Conservation (phyloP, 345 rosid species). For the Gossypium bickii region DNA sequence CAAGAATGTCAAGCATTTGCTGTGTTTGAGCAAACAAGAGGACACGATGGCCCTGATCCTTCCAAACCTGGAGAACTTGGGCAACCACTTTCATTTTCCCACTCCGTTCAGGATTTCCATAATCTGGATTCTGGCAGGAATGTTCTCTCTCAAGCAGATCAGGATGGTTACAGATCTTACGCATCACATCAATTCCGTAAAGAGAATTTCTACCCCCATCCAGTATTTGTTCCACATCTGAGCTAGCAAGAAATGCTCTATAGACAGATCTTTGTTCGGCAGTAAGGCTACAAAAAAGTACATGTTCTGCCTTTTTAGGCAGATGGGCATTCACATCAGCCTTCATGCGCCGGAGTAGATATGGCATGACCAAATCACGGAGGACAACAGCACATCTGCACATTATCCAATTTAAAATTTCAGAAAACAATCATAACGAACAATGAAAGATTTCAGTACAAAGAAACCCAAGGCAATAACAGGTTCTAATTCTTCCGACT, state of each 20-base stretch:
- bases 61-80: slow-evolving; percentile 84
- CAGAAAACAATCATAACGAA: neutral
- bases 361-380: slow-evolving; percentile 96
- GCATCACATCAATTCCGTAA: slow-evolving; percentile 97
- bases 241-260: slow-evolving; percentile 95
- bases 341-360: slow-evolving; percentile 96
- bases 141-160: slow-evolving; percentile 97
- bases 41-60: slow-evolving; percentile 85
- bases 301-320: slow-evolving; percentile 89
- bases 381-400: slow-evolving; percentile 95
- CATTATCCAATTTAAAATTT: slow-evolving; percentile 17
- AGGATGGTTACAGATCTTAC: slow-evolving; percentile 98
- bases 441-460: neutral
- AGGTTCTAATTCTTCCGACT: neutral
- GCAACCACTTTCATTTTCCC: slow-evolving; percentile 92
- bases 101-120: slow-evolving; percentile 89
- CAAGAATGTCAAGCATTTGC: slow-evolving; percentile 96
- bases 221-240: slow-evolving; percentile 87
- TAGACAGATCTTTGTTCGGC: slow-evolving; percentile 77
- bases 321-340: slow-evolving; percentile 82
- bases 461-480: neutral
- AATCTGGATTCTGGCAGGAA: slow-evolving; percentile 65
- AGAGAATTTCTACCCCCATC: slow-evolving; percentile 78
- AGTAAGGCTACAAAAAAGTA: slow-evolving; percentile 94
- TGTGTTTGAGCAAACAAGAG: slow-evolving; percentile 93